Base-by-base conservation (phyloP, 768 basidiomycete genomes). In the Trametes cinnabarina region DNA sequence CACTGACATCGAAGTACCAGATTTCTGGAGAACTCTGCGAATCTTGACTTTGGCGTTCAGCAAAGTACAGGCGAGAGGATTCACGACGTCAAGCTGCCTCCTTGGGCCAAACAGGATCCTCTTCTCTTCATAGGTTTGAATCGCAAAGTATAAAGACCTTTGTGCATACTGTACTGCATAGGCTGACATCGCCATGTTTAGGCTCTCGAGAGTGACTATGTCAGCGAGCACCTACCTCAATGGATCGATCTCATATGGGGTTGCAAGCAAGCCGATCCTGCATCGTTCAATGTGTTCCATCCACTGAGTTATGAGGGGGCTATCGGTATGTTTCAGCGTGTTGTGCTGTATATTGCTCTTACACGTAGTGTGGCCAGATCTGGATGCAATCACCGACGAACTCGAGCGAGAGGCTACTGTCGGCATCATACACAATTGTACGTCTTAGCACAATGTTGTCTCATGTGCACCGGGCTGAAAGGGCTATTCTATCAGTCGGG, bases 231-330 rank as follows among this genome's bases (percentile, higher is more conserved):
- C 63, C 77, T 98, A 11, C 86, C 90, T 0, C 80, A 82, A 10
- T 97, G 95, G 94, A 95, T 98, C 63, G 95, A 98, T 66, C 79
- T 97, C 28, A 90, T 95, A 50, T 98, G 94, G 92, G 91, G 91
- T 34, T 83, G 73, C 70, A 90, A 90, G 60, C 92, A 96, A 77
- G 84, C 84, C 3, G 92, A 95, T 66, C 76, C 82, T 0, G 82
- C 80, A 7, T 82, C 88, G 0, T 72, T 87, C 57, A 98, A 97
- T 64, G 89, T 87, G 7, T 97, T 92, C 75, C 94, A 97, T 71
- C 95, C 94, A 0, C 74, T 97, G 34, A 95, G 92, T 15, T 97
- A 97, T 65, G 93, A 94, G 65, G 93, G 94, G 3, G 87, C 91
- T 0, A 89, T 96, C 60, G 87, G 90, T 85, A 57, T 19, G 75